These are phyloP conservation scores for Coemansia sp. DNA, from an alignment of 192 early-diverging fungal genomes.

Conservation along the genomic window DNA sequence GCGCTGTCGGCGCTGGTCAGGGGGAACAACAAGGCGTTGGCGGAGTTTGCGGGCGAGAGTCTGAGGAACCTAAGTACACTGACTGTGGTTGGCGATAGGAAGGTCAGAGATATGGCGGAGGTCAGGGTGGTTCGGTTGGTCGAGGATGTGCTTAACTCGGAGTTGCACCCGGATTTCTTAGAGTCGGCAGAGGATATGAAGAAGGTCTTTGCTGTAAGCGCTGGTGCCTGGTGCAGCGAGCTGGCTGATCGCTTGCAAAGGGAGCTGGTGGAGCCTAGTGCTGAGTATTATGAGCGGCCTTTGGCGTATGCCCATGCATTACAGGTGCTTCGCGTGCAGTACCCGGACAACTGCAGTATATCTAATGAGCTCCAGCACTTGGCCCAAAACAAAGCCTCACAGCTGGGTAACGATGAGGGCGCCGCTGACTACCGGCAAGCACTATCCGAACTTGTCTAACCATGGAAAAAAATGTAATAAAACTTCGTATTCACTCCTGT, in stretches of 20 bases:
- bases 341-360: constrained; percentile 18
- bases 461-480: constrained; percentile 1
- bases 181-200: not conserved
- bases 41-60: constrained; percentile 25
- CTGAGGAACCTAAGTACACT: constrained; percentile 11
- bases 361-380: constrained; percentile 16
- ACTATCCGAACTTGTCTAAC: constrained; percentile 17
- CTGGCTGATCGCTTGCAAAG: constrained; percentile 21
- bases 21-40: constrained; percentile 35
- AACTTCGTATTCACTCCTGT: not conserved
- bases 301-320: constrained; percentile 25
- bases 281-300: constrained; percentile 11
- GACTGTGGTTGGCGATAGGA: not conserved
- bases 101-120: constrained; percentile 14
- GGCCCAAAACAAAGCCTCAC: constrained; percentile 20
- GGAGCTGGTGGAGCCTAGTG: not conserved
- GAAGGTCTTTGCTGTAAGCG: constrained; percentile 1
- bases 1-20: constrained; percentile 46
- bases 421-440: constrained; percentile 33
- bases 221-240: constrained; percentile 29
- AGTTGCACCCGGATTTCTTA: constrained; percentile 28
- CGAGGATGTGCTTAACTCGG: constrained; percentile 46
- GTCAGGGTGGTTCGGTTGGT: constrained; percentile 31
- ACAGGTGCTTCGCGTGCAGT: constrained; percentile 15
- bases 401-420: constrained; percentile 5